phyloP scores from a whole-genome alignment of 1,284 basidiomycete genomes.

The Paramarasmius palmivorus region DNA sequence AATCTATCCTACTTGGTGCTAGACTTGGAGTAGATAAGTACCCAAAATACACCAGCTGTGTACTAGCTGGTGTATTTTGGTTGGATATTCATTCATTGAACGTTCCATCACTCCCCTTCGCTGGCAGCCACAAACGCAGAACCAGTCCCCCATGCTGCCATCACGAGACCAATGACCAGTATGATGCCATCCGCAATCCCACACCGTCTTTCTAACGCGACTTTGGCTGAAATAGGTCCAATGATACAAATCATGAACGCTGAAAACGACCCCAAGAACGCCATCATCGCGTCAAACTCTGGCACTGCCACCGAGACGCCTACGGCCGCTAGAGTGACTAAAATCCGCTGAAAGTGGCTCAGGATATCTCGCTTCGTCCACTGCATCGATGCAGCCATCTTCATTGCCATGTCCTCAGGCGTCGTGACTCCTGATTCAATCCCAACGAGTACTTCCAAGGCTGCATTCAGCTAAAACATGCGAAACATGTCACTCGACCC shows the following conservation, averaged over 20 bases:
- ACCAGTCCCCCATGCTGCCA: constrained; percentile 80
- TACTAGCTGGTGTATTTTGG: too few species aligned
- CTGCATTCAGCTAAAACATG: constrained; percentile 65
- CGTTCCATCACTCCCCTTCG: not conserved
- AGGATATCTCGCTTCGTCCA: constrained; percentile 28
- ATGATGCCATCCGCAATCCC: constrained; percentile 54
- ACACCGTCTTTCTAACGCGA: constrained; percentile 53
- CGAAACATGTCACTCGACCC: not conserved
- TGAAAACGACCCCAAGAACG: constrained; percentile 85
- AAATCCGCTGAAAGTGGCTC: constrained; percentile 58
- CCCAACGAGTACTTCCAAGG: constrained; percentile 74
- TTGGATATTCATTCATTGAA: too few species aligned
- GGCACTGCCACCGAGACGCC: constrained; percentile 79
- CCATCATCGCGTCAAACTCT: constrained; percentile 88
- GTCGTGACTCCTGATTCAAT: constrained; percentile 47
- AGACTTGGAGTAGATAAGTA: too few species aligned
- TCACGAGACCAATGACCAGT: constrained; percentile 54
- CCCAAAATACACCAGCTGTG: too few species aligned
- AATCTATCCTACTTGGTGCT: too few species aligned
- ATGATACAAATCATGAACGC: constrained; percentile 86
- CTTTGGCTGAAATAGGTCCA: constrained; percentile 70
- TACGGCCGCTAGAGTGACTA: constrained; percentile 63
- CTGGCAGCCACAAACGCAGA: constrained; percentile 55
- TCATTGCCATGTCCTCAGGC: constrained; percentile 40
- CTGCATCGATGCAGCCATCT: constrained; percentile 22